phyloP scores from a whole-genome alignment of 345 rosid species.

The Nephelium lappaceum region DNA sequence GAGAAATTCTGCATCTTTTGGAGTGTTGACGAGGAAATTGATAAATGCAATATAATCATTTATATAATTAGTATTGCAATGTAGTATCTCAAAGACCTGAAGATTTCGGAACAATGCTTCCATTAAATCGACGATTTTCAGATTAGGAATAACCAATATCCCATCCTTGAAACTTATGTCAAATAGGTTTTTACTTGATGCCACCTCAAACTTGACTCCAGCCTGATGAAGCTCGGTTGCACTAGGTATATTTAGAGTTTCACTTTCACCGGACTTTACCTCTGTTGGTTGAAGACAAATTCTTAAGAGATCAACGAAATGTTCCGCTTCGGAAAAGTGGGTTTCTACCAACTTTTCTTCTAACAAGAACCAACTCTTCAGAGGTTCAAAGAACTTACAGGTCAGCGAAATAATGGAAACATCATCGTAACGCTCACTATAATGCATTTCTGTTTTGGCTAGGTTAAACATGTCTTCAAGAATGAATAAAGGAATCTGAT shows the following conservation, averaged over 20 bases:
- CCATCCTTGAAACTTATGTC: slow-evolving; percentile 24
- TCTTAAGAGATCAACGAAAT: slow-evolving; percentile 17
- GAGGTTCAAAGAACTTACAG: background rate
- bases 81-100: slow-evolving; percentile 12
- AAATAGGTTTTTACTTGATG: background rate
- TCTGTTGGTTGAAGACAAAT: background rate
- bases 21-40: background rate
- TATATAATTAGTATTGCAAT: too few relatives aligned
- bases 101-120: slow-evolving; percentile 14
- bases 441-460: background rate
- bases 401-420: background rate
- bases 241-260: background rate
- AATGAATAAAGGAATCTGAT: slow-evolving; percentile 34
- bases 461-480: slow-evolving; percentile 9
- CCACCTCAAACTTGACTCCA: slow-evolving; percentile 9
- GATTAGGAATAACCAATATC: slow-evolving; percentile 11
- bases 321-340: background rate
- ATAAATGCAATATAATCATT: background rate
- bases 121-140: fast-evolving
- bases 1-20: slow-evolving; percentile 5
- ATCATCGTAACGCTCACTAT: too few relatives aligned
- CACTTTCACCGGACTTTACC: background rate
- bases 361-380: too few relatives aligned
- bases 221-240: slow-evolving; percentile 11
- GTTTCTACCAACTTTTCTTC: background rate